Evolutionary conservation across 805 yeast genomes (phyloP), one percentile per base, ranked within the genome.

Genomic region (Saccharomycopsis capsularis): DNA sequence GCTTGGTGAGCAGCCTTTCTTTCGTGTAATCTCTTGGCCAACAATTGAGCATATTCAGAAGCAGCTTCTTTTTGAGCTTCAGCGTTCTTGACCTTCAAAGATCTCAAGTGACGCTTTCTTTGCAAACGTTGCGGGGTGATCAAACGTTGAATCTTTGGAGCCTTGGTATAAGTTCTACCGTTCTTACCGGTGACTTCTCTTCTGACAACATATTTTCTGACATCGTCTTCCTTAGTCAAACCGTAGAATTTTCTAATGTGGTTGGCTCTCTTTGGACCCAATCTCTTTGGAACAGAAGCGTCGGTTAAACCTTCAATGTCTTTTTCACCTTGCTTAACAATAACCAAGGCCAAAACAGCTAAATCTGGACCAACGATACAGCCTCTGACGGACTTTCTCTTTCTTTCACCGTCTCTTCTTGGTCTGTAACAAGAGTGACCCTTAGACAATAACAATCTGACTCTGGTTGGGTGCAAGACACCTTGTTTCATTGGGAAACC

Each of bases 401-500:
- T 93, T 81, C 99, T 87, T 83, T 93, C 99, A 84, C 99, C 99
- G 61, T 74, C 69, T 79, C 98, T 88, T 82, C 99, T 93, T 75
- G 96, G 95, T 82, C 99, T 91, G 95, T 93, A 93, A 82, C 98
- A 91, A 65, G 97, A 87, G 79, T 78, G 84, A 68, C 91, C 96
- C 77, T 88, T 82, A 64, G 95, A 74, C 70, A 93, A 80, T 71
- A 93, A 82, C 67, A 93, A 82, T 74, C 86, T 89, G 66, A 93
- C 98, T 84, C 99, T 95, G 83, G 95, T 89, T 77, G 99, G 98
- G 81, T 88, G 93, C 82, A 93, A 79, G 61, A 93, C 99, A 85
- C 99, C 99, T 79, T 95, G 99, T 78, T 90, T 93, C 99, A 95
- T 93, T 78, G 99, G 98, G 96, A 93, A 93, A 80, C 99, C 99